Evolutionary conservation across 192 early-diverging fungal genomes (phyloP).

Genomic region (Coemansia sp.): DNA sequence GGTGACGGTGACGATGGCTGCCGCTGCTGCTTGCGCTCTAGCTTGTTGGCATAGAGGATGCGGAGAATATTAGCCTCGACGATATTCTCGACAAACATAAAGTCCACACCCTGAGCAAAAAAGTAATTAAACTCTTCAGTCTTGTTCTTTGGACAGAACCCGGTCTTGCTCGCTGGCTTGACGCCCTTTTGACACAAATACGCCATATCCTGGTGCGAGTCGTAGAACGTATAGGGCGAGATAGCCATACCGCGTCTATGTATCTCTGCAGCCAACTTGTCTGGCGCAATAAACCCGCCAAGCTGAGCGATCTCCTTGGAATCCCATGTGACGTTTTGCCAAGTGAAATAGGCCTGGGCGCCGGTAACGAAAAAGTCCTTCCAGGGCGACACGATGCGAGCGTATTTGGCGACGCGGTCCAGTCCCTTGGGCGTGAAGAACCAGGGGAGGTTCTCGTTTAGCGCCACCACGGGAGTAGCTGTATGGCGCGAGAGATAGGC

Average conservation of each 20-base stretch:
- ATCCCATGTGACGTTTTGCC: conserved; percentile 42
- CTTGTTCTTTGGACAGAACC: conserved; percentile 24
- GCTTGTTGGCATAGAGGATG: conserved; percentile 12
- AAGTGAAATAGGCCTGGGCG: conserved; percentile 20
- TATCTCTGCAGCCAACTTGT: conserved; percentile 19
- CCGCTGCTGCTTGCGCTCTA: neutral
- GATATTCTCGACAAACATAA: conserved; percentile 55
- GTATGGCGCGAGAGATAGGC: conserved; percentile 37
- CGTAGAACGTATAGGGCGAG: conserved; percentile 55
- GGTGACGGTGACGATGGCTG: too few species aligned
- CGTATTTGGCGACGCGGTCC: conserved; percentile 31
- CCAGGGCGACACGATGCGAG: conserved; percentile 47
- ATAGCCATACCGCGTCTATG: conserved; percentile 39
- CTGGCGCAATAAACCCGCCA: conserved; percentile 44
- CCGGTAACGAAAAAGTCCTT: conserved; percentile 54
- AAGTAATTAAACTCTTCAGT: conserved; percentile 46
- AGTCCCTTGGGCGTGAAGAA: conserved; percentile 43
- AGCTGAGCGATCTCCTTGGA: conserved; percentile 22
- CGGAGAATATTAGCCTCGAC: conserved; percentile 33
- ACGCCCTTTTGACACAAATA: conserved; percentile 35
- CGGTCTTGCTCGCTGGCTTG: neutral
- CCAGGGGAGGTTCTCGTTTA: conserved; percentile 37
- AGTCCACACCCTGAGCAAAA: conserved; percentile 46
- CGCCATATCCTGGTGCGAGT: conserved; percentile 41
- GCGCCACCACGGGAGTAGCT: conserved; percentile 25